A percentile compares a stretch with the other conserved stretches of the same genome.
Evolutionary conservation across 805 yeast species (phyloP).

Genomic region (Lachancea quebecensis): DNA sequence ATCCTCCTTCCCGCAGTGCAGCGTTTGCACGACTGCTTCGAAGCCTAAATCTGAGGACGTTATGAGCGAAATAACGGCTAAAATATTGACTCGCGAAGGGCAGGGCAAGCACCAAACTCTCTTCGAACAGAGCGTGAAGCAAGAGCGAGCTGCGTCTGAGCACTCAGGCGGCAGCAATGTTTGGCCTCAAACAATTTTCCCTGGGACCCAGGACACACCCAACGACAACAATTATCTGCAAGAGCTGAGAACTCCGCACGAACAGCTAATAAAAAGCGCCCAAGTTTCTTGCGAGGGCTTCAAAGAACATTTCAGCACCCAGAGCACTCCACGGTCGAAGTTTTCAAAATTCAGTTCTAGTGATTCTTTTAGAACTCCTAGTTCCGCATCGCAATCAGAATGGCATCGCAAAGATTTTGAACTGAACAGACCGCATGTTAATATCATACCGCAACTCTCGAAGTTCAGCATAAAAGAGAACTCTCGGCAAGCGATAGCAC

Average conservation of each 20-base stretch:
- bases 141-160: background rate
- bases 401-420: background rate
- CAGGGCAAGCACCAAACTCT: background rate
- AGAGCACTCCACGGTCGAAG: background rate
- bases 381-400: background rate
- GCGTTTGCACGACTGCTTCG: constrained; percentile 19
- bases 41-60: constrained; percentile 28
- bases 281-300: constrained; percentile 27
- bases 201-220: background rate
- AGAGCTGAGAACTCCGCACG: constrained; percentile 21
- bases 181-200: background rate
- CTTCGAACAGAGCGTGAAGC: background rate
- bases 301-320: constrained; percentile 9
- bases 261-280: constrained; percentile 26
- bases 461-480: constrained; percentile 13
- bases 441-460: constrained; percentile 18
- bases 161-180: background rate
- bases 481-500: constrained; percentile 10
- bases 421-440: constrained; percentile 9
- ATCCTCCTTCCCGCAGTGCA: constrained; percentile 23
- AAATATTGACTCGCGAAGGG: constrained; percentile 8
- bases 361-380: background rate
- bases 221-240: background rate
- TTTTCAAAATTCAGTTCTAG: background rate
- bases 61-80: constrained; percentile 22